Base-by-base conservation (phyloP, 805 yeast species). In the Cyberlindnera veronae region DNA sequence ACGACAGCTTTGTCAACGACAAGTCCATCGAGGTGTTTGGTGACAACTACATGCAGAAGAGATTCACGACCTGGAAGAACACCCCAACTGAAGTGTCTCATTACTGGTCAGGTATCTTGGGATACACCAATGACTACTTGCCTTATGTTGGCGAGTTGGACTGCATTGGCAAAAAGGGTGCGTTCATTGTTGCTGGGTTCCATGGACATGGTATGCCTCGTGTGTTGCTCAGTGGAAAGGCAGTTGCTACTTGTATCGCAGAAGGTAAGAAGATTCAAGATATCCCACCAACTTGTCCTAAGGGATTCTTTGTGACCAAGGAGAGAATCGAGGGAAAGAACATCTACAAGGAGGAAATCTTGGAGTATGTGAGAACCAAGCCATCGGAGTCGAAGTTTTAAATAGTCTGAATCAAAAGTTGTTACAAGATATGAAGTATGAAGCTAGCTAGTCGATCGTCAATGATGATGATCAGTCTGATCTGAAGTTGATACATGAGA, bases 131-230 rank as follows among this genome's bases (percentile, higher is more conserved):
- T 21, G 74, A 70, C 45, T 48, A 42, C 5, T 39, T 62, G 19
- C 77, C 77, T 3, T 61, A 63, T 36, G 71, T 71, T 15, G 77
- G 77, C 17, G 68, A 64, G 38, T 41, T 70, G 22, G 53, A 46
- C 20, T 33, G 43, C 9, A 45, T 54, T 17, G 53, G 47, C 4
- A 57, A 58, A 23, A 48, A 52, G 27, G 55, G 61, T 39, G 57
- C 62, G n/a, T 71, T 51, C 42, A 55, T 67, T n/a, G 55, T 62
- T 45, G 75, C 76, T 4, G 77, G 77, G 0, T 72, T 69, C 53
- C 66, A 68, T 31, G 77, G 76, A 3, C 77, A 72, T 51, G 77
- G 77, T 17, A 71, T 72, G 76, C 75, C 77, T 24, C 56, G 76
- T 29, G 67, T 69, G 9, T 64, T 64, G 40, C 38, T 67, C 6